Conservation (phyloP, 257 asterid genomes). For the Ligustrum vulgare region DNA sequence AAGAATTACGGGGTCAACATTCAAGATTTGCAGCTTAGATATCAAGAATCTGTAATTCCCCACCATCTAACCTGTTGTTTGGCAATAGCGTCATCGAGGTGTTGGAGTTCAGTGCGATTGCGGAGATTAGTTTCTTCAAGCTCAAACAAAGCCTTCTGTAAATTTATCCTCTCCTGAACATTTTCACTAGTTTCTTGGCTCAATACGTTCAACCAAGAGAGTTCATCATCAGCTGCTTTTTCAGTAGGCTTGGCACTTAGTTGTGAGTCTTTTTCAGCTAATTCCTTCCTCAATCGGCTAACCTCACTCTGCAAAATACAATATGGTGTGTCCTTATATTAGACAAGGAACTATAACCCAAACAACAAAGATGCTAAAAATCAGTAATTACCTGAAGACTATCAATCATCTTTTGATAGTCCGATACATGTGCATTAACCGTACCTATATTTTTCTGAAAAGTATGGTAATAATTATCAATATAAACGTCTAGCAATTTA, state of each 20-base stretch:
- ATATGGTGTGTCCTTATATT: slow-evolving; percentile 22
- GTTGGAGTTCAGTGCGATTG: slow-evolving; percentile 85
- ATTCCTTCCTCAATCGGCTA: slow-evolving; percentile 69
- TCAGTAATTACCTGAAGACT: slow-evolving; percentile 69
- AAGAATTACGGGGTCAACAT: slow-evolving; percentile 2
- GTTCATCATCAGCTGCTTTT: slow-evolving; percentile 63
- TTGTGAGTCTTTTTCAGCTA: slow-evolving; percentile 85
- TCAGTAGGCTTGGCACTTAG: slow-evolving; percentile 76
- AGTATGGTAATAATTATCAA: slow-evolving; percentile 29
- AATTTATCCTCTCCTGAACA: slow-evolving; percentile 91
- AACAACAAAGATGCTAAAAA: slow-evolving; percentile 16
- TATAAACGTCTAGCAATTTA: slow-evolving; percentile 10
- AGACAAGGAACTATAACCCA: slow-evolving; percentile 15
- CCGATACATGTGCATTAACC: slow-evolving; percentile 74
- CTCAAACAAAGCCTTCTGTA: slow-evolving; percentile 89
- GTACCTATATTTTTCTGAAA: slow-evolving; percentile 90
- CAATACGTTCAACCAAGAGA: slow-evolving; percentile 66
- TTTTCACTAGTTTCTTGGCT: slow-evolving; percentile 95
- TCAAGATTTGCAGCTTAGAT: not conserved
- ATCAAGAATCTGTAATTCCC: not conserved
- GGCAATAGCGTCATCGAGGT: slow-evolving; percentile 81
- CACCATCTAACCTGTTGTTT: slow-evolving; percentile 64
- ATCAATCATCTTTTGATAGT: slow-evolving; percentile 92
- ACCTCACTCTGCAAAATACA: slow-evolving; percentile 69
- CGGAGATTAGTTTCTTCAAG: slow-evolving; percentile 88